Evolutionary conservation across 2,329 filamentous ascomycete genomes (phyloP), one percentile per base, ranked within the genome.

Genomic region (Colletotrichum endophyticum): DNA sequence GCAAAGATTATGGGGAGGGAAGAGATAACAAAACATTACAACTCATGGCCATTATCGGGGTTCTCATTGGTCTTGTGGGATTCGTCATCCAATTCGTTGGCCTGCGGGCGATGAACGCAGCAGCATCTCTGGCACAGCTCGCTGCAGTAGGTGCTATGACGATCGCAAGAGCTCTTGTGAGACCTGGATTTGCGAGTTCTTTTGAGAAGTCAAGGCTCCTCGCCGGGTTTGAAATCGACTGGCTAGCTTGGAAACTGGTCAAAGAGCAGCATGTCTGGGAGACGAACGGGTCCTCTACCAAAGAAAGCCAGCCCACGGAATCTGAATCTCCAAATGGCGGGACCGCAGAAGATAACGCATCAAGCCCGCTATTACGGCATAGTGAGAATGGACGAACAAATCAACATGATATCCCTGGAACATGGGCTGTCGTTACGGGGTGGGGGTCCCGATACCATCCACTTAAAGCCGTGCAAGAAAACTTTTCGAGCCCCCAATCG

Each of bases 401-500:
- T 49, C 44, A 5, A 22, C 44, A 49, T 22, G 44, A 22, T 13
- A 22, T 22, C 0, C 44, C 44, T 13, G 44, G 44, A 4, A 49
- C 44, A 22, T 49, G 44, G 44, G 44, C 44, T 22, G 44, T 49
- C 0, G 44, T 22, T 22, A 49, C 44, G 11, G 44, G 44, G 6
- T 49, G 44, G 44, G 15, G 7, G 6, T 59, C 56, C 56, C 12
- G 8, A 19, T 28, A 28, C 13, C 56, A 27, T 59, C 15, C 16
- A 16, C 13, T 28, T 16, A 0, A 59, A 25, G 56, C 56, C 0
- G 27, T 28, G 19, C 0, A 16, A 28, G 15, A 22, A 2, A 22
- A 1, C 44, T 0, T 8, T 13, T 13, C 11, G 4, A 59, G 27
- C 4, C 16, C 25, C 3, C 12, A 7, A 3, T 59, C 3, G 13